Base-by-base conservation (phyloP, 1,139 yeast species). In the Yarrowia galli region DNA sequence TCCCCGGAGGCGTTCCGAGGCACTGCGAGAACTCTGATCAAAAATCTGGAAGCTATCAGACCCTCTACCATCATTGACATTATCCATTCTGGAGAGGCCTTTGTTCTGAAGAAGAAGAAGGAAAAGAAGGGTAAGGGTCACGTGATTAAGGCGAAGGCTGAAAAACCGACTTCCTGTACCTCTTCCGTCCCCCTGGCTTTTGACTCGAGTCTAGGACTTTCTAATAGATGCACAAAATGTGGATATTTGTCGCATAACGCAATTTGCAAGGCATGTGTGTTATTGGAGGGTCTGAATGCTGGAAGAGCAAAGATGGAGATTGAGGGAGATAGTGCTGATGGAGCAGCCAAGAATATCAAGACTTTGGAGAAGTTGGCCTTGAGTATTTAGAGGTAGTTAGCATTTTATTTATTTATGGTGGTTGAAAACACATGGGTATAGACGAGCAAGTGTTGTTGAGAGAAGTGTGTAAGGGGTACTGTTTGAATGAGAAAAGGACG, bases 1-100 rank as follows among this genome's bases (percentile, higher is more conserved):
- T 97, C 99, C 0, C 98, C 99, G 0, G 99, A 96, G 77, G 98
- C 99, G 0, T 96, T 96, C 75, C 82, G 99, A 72, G 99, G 99
- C 13, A 96, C 99, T 0, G 98, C 99, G 0, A 84, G 99, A 74
- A 95, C 92, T 69, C 82, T 95, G 48, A 87, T 96, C 81, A 95
- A 95, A 77, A 91, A 92, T 70, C 80, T 96, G 68, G 99, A 95
- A 75, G 87, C 96, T 2, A 87, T 93, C 1, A 83, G 98, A 73
- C 98, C 99, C 6, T 89, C 96, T 36, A 90, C 98, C 75, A 95
- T 96, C 69, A 87, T 95, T 78, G 99, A 96, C 79, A 91, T 95
- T 68, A 96, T 96, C 53, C 89, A 91, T 73, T 90, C 97, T 72
- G 99, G 99, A 49, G 99, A 96, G 77, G 89, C 88, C 72, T 86